Base-by-base conservation (phyloP, 2,329 filamentous ascomycete species). In the Fusarium proliferatum region DNA sequence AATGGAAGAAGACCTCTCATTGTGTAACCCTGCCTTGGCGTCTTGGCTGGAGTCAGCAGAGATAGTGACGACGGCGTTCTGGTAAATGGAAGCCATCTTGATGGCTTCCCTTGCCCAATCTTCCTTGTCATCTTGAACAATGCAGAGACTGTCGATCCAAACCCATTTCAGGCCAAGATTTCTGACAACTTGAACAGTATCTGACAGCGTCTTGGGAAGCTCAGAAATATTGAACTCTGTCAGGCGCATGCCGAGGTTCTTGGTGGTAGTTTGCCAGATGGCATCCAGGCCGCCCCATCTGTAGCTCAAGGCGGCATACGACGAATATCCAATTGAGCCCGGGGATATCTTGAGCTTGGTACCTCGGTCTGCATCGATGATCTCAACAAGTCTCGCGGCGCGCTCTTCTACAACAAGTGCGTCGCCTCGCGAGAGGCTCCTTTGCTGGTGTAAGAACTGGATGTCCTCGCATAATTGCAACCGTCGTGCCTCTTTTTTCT, bases 131-230 rank as follows among this genome's bases (percentile, higher is more conserved):
- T 65, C 43, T 21, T 67, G 64, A 7, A 67, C 4, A 12, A 67
- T 67, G 2, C 61, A 67, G 8, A 67, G 26, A 8, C 64, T 67
- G 5, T 67, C 61, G 3, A 65, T 58, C 61, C 61, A 67, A 3
- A 58, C 36, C 38, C 61, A 65, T 6, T 19, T 13, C 7, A 67
- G 38, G 1, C 64, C 64, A 23, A 67, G n/a, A 10, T 39, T 10
- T 7, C 12, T 36, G 17, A 52, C 26, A 0, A 39, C 4, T 1
- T 34, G 34, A 16, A 67, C 15, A 1, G 38, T 19, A 5, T 58
- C 61, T 0, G 38, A 65, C 1, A 67, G 12, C 1, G 64, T 67
- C 1, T 23, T 45, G 13, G 64, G 64, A 13, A 67, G 51, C 3
- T 51, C 43, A 6, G 9, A 5, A 1, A 34, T 15, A 11, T 33